A percentile compares a stretch with the other conserved stretches of the same genome.
These are phyloP conservation scores for Macroventuria anomochaeta DNA, from an alignment of 2,329 filamentous ascomycete genomes.

Conservation along the genomic window DNA sequence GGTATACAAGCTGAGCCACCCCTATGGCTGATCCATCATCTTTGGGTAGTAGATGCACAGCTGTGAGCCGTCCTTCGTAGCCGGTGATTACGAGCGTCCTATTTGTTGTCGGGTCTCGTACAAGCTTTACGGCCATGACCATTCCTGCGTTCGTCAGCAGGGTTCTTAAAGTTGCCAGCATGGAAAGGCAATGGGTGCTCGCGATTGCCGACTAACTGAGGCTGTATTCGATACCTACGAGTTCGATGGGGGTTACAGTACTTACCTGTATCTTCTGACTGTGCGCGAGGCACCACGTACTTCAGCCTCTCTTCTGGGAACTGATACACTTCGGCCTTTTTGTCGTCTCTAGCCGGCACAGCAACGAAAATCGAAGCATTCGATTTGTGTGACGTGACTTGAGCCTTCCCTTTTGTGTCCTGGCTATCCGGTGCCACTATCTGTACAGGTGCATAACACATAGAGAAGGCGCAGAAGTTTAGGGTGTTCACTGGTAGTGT, in stretches of 20 bases:
- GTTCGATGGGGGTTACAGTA: no score
- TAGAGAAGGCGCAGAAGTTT: conserved; percentile 90
- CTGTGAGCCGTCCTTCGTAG: conserved; percentile 83
- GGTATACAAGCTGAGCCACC: conserved; percentile 63
- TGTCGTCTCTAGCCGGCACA: conserved; percentile 66
- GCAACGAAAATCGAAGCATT: conserved; percentile 67
- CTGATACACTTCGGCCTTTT: conserved; percentile 78
- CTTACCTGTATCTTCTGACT: conserved; percentile 54
- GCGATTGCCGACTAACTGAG: no score
- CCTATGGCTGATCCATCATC: conserved; percentile 33
- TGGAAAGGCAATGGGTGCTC: neutral
- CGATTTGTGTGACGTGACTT: neutral
- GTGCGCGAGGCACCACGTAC: conserved; percentile 60
- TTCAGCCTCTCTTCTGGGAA: conserved; percentile 77
- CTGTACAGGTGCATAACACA: conserved; percentile 50
- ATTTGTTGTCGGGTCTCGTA: conserved; percentile 27
- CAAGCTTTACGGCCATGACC: conserved; percentile 77
- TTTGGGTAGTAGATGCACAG: conserved; percentile 64
- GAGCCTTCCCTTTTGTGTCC: conserved; percentile 11
- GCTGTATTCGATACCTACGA: no score
- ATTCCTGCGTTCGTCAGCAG: conserved; percentile 67
- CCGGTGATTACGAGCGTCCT: conserved; percentile 72
- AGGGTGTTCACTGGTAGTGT: conserved; percentile 86
- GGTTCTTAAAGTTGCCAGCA: conserved; percentile 35
- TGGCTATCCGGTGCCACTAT: neutral